Conservation (phyloP, 148 eudicot species). For the Rheum nobile region DNA sequence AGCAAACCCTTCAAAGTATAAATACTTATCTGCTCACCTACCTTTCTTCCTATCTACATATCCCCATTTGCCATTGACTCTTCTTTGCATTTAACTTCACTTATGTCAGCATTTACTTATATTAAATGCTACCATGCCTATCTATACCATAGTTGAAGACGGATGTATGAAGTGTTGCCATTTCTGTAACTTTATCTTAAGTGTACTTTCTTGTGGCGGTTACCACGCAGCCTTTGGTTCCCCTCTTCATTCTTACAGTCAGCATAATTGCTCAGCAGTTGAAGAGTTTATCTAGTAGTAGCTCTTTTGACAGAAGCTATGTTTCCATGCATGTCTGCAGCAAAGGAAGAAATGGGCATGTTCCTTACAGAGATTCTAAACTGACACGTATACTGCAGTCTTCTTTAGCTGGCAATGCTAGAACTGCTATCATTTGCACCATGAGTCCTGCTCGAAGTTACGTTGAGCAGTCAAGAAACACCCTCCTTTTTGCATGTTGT, state of each 20-base stretch:
- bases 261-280: not conserved
- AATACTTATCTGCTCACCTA: not conserved
- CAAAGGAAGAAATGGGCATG: conserved; percentile 82
- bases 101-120: not conserved
- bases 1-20: not conserved
- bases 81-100: not conserved
- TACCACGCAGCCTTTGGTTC: no score
- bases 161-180: not conserved
- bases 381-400: conserved; percentile 90
- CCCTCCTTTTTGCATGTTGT: conserved; percentile 92
- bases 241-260: not conserved
- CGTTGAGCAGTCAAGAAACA: conserved; percentile 96
- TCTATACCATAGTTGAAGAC: not conserved
- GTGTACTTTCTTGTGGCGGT: not conserved
- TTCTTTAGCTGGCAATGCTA: conserved; percentile 90
- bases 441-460: conserved; percentile 93
- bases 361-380: conserved; percentile 96
- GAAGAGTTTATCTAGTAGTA: not conserved
- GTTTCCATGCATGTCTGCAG: conserved; percentile 24
- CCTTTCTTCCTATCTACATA: not conserved
- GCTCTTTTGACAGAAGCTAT: not conserved
- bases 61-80: not conserved
- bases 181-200: not conserved
- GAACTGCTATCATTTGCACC: conserved; percentile 91
- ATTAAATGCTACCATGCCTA: not conserved